Conservation (phyloP, 371 early-diverging fungal species). For the Phascolomyces articulosus region DNA sequence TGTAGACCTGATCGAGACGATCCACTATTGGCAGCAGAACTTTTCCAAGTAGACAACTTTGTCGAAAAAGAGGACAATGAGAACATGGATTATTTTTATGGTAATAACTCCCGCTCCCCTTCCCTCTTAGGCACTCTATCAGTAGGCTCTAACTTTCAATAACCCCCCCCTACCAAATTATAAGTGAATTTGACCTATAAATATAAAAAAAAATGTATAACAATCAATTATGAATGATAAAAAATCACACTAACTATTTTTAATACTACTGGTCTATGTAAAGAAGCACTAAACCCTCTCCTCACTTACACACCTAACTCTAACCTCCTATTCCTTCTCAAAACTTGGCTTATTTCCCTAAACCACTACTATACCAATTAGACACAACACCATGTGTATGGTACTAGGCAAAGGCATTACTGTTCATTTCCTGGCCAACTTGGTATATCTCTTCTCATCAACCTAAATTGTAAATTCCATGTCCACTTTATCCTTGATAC, state of each 20-base stretch:
- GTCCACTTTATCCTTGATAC: constrained; percentile 4
- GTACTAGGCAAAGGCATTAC: neutral
- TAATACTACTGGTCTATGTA: constrained; percentile 9
- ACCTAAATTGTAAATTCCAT: neutral
- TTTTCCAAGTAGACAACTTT: too few relatives aligned
- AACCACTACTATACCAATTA: constrained; percentile 10
- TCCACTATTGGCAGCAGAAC: too few relatives aligned
- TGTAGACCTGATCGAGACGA: neutral
- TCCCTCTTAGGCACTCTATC: too few relatives aligned
- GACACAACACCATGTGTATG: constrained; percentile 17
- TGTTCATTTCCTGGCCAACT: neutral
- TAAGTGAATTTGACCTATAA: neutral
- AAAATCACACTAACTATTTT: constrained; percentile 1
- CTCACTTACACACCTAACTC: neutral
- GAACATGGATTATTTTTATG: too few relatives aligned
- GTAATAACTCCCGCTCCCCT: too few relatives aligned
- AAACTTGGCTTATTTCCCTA: constrained; percentile 18
- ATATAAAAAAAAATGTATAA: neutral
- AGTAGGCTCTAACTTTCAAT: too few relatives aligned
- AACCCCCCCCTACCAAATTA: too few relatives aligned
- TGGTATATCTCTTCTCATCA: constrained; percentile 12
- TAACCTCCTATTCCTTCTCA: constrained; percentile 17
- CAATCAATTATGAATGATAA: neutral
- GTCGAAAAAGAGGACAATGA: neutral
- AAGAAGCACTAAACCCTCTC: constrained; percentile 9